Evolutionary conservation across 345 rosid species (phyloP), one percentile per base, ranked within the genome.

Genomic region (Anacardium occidentale): DNA sequence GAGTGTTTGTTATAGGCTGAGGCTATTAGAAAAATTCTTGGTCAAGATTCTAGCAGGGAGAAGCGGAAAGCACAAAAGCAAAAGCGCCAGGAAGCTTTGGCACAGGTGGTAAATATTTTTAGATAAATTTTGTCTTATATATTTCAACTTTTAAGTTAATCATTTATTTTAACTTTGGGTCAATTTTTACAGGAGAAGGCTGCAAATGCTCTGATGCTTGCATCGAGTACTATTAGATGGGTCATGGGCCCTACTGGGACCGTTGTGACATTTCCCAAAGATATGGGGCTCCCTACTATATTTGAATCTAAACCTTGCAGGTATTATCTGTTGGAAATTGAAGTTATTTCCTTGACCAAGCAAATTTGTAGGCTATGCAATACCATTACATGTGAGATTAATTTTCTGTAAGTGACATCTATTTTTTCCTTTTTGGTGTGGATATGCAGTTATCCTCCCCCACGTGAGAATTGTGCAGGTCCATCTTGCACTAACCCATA

Each of bases 21-120:
- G 80, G 99, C 98, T 69, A 93, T 93, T 37, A 82, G 90, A 66
- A 96, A 93, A 87, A 93, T 96, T 74, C 98, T 93, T 10, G 97
- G 98, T 60, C 98, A 93, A 82, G 97, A 91, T 82, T 93, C 99
- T 13, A 84, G 71, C 78, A 79, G 97, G 83, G 91, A 90, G 93
- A 96, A 91, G 74, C 88, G 91, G 57, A 98, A 90, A 79, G 94
- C 85, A 54, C 89, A 92, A 82, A 85, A 76, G 0, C 92, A 91
- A 78, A 91, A 84, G 78, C 92, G 90, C 25, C 96, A 74, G 62
- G 97, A 90, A 79, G 99, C 91, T 77, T 18, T 91, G 78, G 94
- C 90, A 48, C 94, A 88, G 97, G 97, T 91, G 86, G 53, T 74
- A 53, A 53, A 69, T 51, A 22, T 54, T 37, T 51, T 22, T 26